Evolutionary conservation across 2,329 filamentous ascomycete species (phyloP).

Genomic region (Diaporthe amygdali): DNA sequence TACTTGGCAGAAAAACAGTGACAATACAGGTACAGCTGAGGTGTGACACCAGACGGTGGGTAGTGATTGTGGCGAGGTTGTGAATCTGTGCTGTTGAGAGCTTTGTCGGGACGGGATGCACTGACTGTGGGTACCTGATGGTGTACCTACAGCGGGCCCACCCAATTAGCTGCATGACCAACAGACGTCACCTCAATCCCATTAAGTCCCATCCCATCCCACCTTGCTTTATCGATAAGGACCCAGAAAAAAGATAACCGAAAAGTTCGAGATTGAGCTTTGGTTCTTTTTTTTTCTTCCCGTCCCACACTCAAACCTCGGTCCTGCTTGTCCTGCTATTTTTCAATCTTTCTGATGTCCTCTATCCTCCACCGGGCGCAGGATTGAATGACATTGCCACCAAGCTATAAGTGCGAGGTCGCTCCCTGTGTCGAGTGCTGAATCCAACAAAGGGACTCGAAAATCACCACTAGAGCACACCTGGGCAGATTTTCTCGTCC

Average conservation of each 20-base stretch:
- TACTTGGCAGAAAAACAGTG: slow-evolving; percentile 7
- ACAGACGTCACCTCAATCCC: background rate
- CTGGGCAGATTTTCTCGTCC: background rate
- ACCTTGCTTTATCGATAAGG: slow-evolving; percentile 7
- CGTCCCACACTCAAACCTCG: background rate
- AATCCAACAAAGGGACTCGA: background rate
- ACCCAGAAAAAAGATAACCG: slow-evolving; percentile 13
- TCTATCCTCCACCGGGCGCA: background rate
- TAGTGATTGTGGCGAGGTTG: background rate
- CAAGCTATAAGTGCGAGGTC: background rate
- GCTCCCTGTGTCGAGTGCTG: background rate
- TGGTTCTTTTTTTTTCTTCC: slow-evolving; percentile 19
- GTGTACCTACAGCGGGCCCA: background rate
- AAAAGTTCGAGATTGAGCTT: slow-evolving; percentile 5
- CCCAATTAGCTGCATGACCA: background rate
- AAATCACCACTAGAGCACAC: background rate
- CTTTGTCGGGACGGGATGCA: background rate
- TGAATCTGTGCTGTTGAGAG: background rate
- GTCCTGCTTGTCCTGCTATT: background rate
- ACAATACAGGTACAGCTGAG: background rate
- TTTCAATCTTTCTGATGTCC: background rate
- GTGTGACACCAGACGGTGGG: background rate
- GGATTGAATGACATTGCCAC: background rate
- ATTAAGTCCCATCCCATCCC: background rate
- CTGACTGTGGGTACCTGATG: too few relatives aligned